Evolutionary conservation across 306 rosid genomes (phyloP).

Genomic region (Lathyrus oleraceus): DNA sequence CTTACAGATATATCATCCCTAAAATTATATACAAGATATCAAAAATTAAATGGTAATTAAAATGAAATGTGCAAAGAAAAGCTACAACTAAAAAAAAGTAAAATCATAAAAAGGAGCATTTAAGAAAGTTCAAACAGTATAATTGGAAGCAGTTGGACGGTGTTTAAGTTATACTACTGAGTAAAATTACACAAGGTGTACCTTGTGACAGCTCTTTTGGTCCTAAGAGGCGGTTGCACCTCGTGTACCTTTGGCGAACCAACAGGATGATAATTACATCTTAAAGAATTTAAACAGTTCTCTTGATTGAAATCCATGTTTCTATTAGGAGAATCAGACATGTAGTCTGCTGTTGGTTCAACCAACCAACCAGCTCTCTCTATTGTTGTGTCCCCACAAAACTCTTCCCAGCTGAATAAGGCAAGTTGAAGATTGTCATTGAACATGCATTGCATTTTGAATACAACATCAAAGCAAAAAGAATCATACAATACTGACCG

Average conservation of each 20-base stretch:
- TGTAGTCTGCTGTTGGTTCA: slow-evolving; percentile 41
- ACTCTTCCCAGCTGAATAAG: slow-evolving; percentile 78
- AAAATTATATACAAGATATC: slow-evolving; percentile 33
- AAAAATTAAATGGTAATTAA: slow-evolving; percentile 14
- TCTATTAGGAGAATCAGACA: slow-evolving; percentile 33
- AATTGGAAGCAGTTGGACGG: background rate
- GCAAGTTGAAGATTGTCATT: slow-evolving; percentile 33
- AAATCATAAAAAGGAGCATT: slow-evolving; percentile 9
- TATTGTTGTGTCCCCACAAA: slow-evolving; percentile 68
- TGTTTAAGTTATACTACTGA: slow-evolving; percentile 13
- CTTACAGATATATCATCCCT: slow-evolving; percentile 51
- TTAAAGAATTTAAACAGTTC: slow-evolving; percentile 49
- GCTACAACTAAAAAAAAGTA: slow-evolving; percentile 1
- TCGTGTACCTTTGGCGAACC: slow-evolving; percentile 40
- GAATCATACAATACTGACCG: slow-evolving; percentile 52
- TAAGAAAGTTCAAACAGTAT: background rate
- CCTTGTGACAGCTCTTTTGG: slow-evolving; percentile 51
- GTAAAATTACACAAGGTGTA: slow-evolving; percentile 25
- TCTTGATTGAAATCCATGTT: slow-evolving; percentile 40
- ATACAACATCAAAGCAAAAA: slow-evolving; percentile 12
- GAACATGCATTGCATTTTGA: slow-evolving; percentile 21
- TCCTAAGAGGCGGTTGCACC: slow-evolving; percentile 52
- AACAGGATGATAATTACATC: slow-evolving; percentile 33
- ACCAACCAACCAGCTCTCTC: slow-evolving; percentile 68
- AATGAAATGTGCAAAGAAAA: slow-evolving; percentile 18